phyloP scores from a whole-genome alignment of 805 yeast species.

The Wickerhamiella cacticola region DNA sequence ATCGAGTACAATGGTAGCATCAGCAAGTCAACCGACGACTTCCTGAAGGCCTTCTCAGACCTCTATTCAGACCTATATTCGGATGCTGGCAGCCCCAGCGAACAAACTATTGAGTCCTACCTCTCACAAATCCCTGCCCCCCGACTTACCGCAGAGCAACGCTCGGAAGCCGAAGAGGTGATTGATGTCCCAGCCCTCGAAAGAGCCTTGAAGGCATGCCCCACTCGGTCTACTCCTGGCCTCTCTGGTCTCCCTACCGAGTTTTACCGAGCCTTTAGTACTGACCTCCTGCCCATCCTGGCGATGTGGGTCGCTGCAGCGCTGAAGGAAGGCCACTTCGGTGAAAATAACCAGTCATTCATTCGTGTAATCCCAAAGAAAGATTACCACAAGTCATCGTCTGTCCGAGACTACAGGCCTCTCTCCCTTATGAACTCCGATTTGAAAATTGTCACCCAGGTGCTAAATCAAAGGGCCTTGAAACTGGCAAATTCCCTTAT shows the following conservation, averaged over 20 bases:
- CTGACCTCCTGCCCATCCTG: background rate
- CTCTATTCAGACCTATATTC: background rate
- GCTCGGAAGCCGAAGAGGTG: background rate
- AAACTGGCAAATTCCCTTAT: background rate
- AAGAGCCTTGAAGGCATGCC: background rate
- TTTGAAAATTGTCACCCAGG: background rate
- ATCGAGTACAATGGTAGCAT: background rate
- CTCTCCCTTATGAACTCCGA: conserved; percentile 8
- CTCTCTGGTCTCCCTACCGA: conserved; percentile 2
- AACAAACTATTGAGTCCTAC: background rate
- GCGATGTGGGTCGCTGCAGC: background rate
- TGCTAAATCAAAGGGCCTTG: background rate
- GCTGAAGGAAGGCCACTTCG: conserved; percentile 1
- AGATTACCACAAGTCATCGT: background rate
- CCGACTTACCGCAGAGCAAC: background rate
- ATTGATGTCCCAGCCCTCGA: background rate
- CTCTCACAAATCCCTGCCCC: background rate
- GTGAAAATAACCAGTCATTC: background rate
- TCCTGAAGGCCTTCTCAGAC: background rate
- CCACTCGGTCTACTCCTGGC: background rate
- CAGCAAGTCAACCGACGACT: background rate
- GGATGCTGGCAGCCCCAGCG: background rate
- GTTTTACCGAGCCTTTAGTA: background rate
- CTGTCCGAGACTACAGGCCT: background rate
- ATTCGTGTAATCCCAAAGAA: conserved; percentile 1